Evolutionary conservation across 306 rosid species (phyloP).

Genomic region (Castanopsis chinensis): DNA sequence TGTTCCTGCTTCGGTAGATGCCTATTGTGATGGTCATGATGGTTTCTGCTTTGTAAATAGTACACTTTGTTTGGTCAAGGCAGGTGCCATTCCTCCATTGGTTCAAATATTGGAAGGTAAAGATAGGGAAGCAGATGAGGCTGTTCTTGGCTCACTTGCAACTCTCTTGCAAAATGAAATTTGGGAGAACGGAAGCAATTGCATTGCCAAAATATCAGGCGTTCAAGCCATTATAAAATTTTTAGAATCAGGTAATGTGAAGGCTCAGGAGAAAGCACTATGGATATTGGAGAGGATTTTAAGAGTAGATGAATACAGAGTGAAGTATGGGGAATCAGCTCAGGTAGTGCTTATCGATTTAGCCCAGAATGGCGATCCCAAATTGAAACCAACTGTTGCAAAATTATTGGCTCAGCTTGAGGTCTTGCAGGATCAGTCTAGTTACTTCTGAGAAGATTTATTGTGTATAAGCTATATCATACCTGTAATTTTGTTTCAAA

Average conservation of each 20-base stretch:
- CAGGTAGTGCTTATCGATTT: slow-evolving; percentile 82
- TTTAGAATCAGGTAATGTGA: slow-evolving; percentile 48
- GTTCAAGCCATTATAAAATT: slow-evolving; percentile 55
- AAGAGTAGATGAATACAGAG: slow-evolving; percentile 54
- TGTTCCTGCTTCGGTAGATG: slow-evolving; percentile 48
- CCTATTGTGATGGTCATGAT: slow-evolving; percentile 72
- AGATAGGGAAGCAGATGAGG: slow-evolving; percentile 69
- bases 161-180: slow-evolving; percentile 77
- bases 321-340: slow-evolving; percentile 59
- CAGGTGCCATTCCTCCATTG: slow-evolving; percentile 60
- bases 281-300: slow-evolving; percentile 88
- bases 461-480: slow-evolving; percentile 12
- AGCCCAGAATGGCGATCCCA: slow-evolving; percentile 66
- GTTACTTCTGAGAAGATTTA: slow-evolving; percentile 56
- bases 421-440: slow-evolving; percentile 67
- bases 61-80: slow-evolving; percentile 82
- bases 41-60: slow-evolving; percentile 59
- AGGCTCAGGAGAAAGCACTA: slow-evolving; percentile 74
- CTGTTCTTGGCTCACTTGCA: slow-evolving; percentile 62
- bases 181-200: slow-evolving; percentile 71
- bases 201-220: slow-evolving; percentile 55
- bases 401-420: slow-evolving; percentile 73
- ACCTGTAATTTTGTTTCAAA: neutral
- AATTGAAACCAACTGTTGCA: slow-evolving; percentile 67
- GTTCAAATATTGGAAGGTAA: slow-evolving; percentile 60